phyloP scores from a whole-genome alignment of 371 early-diverging fungal genomes.

The Mucor sp. region DNA sequence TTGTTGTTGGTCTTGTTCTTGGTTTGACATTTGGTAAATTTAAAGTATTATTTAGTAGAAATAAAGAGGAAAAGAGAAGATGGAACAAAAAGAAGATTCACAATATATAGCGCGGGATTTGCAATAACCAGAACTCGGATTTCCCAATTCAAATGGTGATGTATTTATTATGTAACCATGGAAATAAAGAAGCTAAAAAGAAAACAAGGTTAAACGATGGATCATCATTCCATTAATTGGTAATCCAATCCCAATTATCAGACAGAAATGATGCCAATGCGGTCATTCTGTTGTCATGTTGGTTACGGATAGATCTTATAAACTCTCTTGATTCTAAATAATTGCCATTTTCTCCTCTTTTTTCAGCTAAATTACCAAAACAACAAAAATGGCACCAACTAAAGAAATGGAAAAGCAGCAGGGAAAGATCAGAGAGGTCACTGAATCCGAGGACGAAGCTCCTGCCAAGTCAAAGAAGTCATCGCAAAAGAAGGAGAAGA shows the following conservation, averaged over 20 bases:
- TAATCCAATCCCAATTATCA: neutral
- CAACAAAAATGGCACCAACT: conserved; percentile 20
- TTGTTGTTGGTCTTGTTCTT: neutral
- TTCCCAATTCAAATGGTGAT: neutral
- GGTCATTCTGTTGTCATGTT: conserved; percentile 9
- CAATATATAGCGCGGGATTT: neutral
- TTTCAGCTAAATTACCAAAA: neutral
- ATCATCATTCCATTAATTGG: neutral
- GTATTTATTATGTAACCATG: neutral
- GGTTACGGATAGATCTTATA: neutral
- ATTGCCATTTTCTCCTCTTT: neutral
- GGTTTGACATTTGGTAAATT: conserved; percentile 3
- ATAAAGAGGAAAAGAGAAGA: neutral
- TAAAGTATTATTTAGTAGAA: neutral
- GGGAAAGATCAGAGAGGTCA: conserved; percentile 8
- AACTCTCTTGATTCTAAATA: neutral
- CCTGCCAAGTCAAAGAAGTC: conserved; percentile 16
- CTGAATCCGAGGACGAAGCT: conserved; percentile 18
- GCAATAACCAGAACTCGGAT: neutral
- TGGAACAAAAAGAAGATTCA: neutral
- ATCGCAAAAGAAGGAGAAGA: conserved; percentile 11
- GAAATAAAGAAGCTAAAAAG: neutral
- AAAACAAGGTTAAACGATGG: neutral
- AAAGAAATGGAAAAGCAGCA: conserved; percentile 18
- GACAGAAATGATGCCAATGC: conserved; percentile 1